Evolutionary conservation across 2,329 filamentous ascomycete species (phyloP), one percentile per base, ranked within the genome.

Genomic region (Aspergillus udagawae): DNA sequence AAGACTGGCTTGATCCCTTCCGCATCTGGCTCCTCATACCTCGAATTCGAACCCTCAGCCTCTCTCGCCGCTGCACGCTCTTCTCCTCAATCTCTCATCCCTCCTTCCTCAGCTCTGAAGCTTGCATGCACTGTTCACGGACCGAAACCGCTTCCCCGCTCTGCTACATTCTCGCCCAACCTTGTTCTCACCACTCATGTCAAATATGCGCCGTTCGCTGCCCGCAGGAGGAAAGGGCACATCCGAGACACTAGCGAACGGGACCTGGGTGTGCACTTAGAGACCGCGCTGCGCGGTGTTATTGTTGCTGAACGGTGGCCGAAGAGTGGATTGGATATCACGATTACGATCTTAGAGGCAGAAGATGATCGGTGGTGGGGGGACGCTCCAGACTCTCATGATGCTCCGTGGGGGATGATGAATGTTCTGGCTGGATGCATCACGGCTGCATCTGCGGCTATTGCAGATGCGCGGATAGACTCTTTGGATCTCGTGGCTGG

Each of bases 321-420:
- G n/a, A 99, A 99, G 80, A 96, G 91, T 72, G 92, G 91, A 48
- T 87, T 96, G n/a, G 94, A 99, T 71, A 87, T 99, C 44, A 88
- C 96, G 20, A 86, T 99, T 51, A 97, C 92, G 0, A 86, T 99
- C 51, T 80, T 99, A 20, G 94, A 99, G 76, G 93, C 91, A 3
- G 94, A 97, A 69, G 91, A 97, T 71, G 89, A 93, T 66, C 79
- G 80, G 38, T 86, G 83, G 81, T 85, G 83, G 82, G 85, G 82
- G 4, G 82, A 85, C 70, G 76, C 77, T 21, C 69, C 73, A 8
- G 79, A 75, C 57, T 75, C 65, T 21, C 72, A 71, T 56, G 83
- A 86, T 57, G 86, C 86, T 60, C 85, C 89, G 14, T 95, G 91
- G 88, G 91, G 92, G 9, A 84, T 90, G 77, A 93, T 97, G 90